Conservation (phyloP, 2,329 filamentous ascomycete genomes). For the Ophiostoma tasmaniense region DNA sequence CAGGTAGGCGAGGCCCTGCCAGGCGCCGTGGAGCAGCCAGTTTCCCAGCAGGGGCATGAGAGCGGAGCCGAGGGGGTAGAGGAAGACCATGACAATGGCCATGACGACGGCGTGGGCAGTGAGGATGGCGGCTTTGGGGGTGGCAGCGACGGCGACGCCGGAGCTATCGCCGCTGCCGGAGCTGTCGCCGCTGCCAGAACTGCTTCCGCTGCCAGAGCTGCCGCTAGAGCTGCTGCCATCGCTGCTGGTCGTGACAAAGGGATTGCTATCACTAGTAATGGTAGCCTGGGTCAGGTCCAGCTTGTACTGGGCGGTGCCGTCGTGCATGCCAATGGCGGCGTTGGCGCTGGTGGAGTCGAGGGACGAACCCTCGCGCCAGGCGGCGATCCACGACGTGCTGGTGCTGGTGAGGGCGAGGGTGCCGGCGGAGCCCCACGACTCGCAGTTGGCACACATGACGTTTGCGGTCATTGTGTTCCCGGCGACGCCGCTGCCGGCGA, state of each 20-base stretch:
- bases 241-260: constrained; percentile 33
- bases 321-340: constrained; percentile 39
- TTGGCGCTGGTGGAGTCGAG: constrained; percentile 36
- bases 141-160: background rate
- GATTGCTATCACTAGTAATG: constrained; percentile 42
- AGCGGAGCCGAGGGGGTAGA: constrained; percentile 53
- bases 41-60: constrained; percentile 51
- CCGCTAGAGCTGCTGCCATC: constrained; percentile 10
- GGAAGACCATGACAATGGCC: constrained; percentile 48
- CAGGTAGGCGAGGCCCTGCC: constrained; percentile 47
- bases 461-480: constrained; percentile 50
- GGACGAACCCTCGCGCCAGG: constrained; percentile 41
- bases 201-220: constrained; percentile 4
- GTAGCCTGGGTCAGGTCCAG: constrained; percentile 43
- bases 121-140: constrained; percentile 23
- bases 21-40: constrained; percentile 48
- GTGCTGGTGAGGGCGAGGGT: constrained; percentile 35
- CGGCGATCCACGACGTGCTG: constrained; percentile 43
- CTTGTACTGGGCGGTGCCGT: constrained; percentile 34
- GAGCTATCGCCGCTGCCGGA: constrained; percentile 12
- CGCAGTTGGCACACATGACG: constrained; percentile 46
- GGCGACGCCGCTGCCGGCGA: constrained; percentile 50
- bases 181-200: constrained; percentile 2
- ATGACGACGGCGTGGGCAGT: constrained; percentile 51
- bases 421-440: constrained; percentile 36